These are phyloP conservation scores for Moesziomyces sp. DNA, from an alignment of 1,284 basidiomycete species.

Conservation along the genomic window DNA sequence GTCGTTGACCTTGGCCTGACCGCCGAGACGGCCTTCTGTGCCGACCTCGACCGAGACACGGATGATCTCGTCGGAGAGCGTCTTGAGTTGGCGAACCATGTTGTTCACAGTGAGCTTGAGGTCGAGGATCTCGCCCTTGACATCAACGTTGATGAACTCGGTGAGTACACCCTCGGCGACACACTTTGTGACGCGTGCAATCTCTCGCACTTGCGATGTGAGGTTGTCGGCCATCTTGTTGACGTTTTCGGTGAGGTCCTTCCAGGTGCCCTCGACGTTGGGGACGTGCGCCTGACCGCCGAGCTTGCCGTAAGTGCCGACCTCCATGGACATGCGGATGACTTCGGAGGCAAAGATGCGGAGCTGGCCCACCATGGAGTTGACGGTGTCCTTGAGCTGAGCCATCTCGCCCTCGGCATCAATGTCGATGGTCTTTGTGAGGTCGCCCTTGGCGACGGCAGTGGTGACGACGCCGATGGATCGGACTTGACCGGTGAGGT, in stretches of 20 bases:
- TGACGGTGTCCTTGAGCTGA: slow-evolving; percentile 84
- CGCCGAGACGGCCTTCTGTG: slow-evolving; percentile 87
- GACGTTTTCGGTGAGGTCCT: slow-evolving; percentile 69
- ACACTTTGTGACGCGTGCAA: slow-evolving; percentile 68
- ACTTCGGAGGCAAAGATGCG: slow-evolving; percentile 84
- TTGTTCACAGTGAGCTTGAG: slow-evolving; percentile 74
- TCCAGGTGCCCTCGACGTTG: slow-evolving; percentile 70
- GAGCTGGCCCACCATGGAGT: slow-evolving; percentile 87
- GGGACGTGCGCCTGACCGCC: slow-evolving; percentile 67
- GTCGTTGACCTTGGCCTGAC: slow-evolving; percentile 80
- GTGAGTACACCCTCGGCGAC: slow-evolving; percentile 91
- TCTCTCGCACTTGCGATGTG: slow-evolving; percentile 65
- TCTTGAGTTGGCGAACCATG: slow-evolving; percentile 66
- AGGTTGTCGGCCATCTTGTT: slow-evolving; percentile 70
- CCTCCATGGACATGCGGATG: slow-evolving; percentile 68
- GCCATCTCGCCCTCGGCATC: slow-evolving; percentile 92
- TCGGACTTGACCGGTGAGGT: slow-evolving; percentile 91
- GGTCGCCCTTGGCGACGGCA: slow-evolving; percentile 77
- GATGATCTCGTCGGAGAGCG: slow-evolving; percentile 71
- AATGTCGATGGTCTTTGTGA: slow-evolving; percentile 73
- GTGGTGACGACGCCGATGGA: slow-evolving; percentile 90
- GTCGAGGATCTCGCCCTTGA: slow-evolving; percentile 96
- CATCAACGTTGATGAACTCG: slow-evolving; percentile 91
- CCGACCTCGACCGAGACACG: slow-evolving; percentile 84
- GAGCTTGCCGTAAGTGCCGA: slow-evolving; percentile 67